Conservation (phyloP, 1,284 basidiomycete genomes). For the Inonotus hispidus region DNA sequence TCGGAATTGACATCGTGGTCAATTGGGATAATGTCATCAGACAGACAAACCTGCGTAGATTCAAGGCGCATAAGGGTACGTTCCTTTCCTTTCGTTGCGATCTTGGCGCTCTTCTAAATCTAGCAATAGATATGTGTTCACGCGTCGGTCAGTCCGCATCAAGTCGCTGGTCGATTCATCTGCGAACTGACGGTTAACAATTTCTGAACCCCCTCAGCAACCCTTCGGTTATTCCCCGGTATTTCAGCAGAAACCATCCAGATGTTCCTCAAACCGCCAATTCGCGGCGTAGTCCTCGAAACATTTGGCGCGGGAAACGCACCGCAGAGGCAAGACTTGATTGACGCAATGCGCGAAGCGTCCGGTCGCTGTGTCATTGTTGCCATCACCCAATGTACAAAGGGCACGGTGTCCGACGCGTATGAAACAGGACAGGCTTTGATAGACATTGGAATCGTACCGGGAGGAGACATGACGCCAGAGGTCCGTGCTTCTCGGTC, state of each 20-base stretch:
- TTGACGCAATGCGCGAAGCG: slow-evolving; percentile 69
- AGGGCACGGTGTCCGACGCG: slow-evolving; percentile 72
- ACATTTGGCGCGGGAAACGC: slow-evolving; percentile 89
- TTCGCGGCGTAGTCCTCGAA: slow-evolving; percentile 79
- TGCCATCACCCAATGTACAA: slow-evolving; percentile 86
- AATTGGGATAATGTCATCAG: slow-evolving; percentile 83
- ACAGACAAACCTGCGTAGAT: slow-evolving; percentile 69
- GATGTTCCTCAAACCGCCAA: slow-evolving; percentile 68
- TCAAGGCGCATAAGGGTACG: slow-evolving; percentile 75
- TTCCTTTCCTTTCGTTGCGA: slow-evolving; percentile 9
- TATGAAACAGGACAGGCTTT: slow-evolving; percentile 82
- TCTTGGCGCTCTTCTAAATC: slow-evolving; percentile 2
- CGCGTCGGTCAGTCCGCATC: slow-evolving; percentile 52
- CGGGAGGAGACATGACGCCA: slow-evolving; percentile 89
- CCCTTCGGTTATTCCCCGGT: slow-evolving; percentile 82
- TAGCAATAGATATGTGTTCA: slow-evolving; percentile 58
- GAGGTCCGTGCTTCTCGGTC: slow-evolving; percentile 50
- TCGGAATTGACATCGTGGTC: slow-evolving; percentile 85
- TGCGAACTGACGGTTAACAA: background rate
- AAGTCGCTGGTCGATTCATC: background rate
- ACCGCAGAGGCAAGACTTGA: slow-evolving; percentile 65
- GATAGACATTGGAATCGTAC: slow-evolving; percentile 66
- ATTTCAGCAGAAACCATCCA: slow-evolving; percentile 68
- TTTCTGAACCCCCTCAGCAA: slow-evolving; percentile 39
- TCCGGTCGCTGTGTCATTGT: slow-evolving; percentile 82